Conservation (phyloP, 2,329 filamentous ascomycete species). For the Penicillium sp. region DNA sequence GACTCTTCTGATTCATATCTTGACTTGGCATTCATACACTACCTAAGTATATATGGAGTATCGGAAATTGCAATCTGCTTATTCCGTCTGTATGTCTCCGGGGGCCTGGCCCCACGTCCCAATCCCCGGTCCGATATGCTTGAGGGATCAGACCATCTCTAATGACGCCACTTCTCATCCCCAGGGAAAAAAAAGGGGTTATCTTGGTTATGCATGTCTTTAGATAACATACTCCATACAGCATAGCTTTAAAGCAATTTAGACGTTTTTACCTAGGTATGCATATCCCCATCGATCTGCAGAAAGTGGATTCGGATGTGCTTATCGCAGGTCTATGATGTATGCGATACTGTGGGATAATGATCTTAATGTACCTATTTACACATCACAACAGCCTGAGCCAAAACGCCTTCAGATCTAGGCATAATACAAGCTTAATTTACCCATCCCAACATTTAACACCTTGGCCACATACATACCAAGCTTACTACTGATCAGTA, state of each 20-base stretch:
- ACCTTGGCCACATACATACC: not conserved
- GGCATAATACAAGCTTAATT: not conserved
- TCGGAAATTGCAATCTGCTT: not conserved
- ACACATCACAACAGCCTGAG: not conserved
- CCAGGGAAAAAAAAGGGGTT: not conserved
- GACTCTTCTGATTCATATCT: not conserved
- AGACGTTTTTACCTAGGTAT: not conserved
- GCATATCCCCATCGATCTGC: constrained; percentile 3
- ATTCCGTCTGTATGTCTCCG: not conserved
- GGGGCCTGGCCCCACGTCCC: constrained; percentile 1
- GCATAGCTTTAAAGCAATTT: not conserved
- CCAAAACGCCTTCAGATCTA: not conserved
- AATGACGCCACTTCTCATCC: constrained; percentile 1
- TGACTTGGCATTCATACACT: not conserved
- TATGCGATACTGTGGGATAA: not conserved
- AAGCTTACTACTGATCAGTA: not conserved
- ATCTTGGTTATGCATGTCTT: not conserved
- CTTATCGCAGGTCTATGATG: not conserved
- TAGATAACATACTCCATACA: not conserved
- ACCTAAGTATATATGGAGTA: not conserved
- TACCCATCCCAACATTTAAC: not conserved
- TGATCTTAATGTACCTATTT: not conserved
- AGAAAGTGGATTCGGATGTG: not conserved
- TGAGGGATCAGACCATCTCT: not conserved
- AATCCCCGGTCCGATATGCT: not conserved